Evolutionary conservation across 2,329 filamentous ascomycete genomes (phyloP).

Genomic region (Colletotrichum spinosum): DNA sequence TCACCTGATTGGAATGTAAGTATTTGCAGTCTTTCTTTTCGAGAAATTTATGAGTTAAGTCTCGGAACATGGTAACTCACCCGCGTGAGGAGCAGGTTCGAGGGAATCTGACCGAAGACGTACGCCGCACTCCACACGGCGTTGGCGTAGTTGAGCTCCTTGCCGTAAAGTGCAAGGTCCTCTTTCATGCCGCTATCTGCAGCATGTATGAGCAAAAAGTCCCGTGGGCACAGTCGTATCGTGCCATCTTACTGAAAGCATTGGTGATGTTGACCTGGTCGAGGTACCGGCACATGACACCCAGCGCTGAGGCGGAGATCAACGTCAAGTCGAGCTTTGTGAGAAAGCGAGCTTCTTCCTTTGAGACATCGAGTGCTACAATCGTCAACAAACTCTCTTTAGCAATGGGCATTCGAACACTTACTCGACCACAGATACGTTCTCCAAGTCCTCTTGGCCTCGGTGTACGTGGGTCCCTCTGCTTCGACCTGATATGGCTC

Average conservation of each 20-base stretch:
- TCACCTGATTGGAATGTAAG: conserved; percentile 29
- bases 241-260: conserved; percentile 39
- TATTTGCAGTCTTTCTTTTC: not conserved
- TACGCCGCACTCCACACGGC: conserved; percentile 46
- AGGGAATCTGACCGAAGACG: conserved; percentile 46
- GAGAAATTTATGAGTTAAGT: too few species aligned
- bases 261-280: conserved; percentile 45
- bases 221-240: too few species aligned
- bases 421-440: conserved; percentile 43
- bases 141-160: conserved; percentile 47
- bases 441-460: conserved; percentile 57
- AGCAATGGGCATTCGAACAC: not conserved
- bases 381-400: not conserved
- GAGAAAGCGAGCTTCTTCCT: conserved; percentile 42
- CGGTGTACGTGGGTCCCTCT: conserved; percentile 39
- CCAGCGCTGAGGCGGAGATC: conserved; percentile 42
- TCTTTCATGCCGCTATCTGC: conserved; percentile 47
- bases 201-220: not conserved
- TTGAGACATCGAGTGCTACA: conserved; percentile 41
- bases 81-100: conserved; percentile 43
- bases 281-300: conserved; percentile 44
- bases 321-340: conserved; percentile 45
- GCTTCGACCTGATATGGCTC: not conserved
- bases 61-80: conserved; percentile 15
- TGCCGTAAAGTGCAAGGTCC: conserved; percentile 45